These are phyloP conservation scores for Yamadazyma atmosphaerica DNA, from an alignment of 1,139 yeast genomes.

Conservation along the genomic window DNA sequence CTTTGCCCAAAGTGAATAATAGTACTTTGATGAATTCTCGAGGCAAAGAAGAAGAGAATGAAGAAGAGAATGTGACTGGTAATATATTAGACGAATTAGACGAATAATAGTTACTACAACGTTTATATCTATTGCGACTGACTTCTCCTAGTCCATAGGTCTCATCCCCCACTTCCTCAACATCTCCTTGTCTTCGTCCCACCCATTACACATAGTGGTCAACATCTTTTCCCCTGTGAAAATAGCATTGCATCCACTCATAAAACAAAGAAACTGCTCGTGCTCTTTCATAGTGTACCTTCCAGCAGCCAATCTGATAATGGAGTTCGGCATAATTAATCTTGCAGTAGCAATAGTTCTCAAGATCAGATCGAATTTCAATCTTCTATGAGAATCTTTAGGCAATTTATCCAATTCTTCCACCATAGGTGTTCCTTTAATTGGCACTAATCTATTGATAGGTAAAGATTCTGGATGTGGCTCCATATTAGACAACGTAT, in stretches of 20 bases:
- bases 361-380: constrained; percentile 61
- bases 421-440: constrained; percentile 76
- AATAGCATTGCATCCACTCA: constrained; percentile 79
- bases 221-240: constrained; percentile 82
- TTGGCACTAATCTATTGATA: constrained; percentile 76
- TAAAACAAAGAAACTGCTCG: constrained; percentile 73
- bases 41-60: constrained; percentile 7
- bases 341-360: constrained; percentile 78
- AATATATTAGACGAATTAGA: neutral
- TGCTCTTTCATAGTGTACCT: constrained; percentile 78
- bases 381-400: constrained; percentile 36
- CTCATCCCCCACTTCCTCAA: constrained; percentile 67
- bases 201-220: constrained; percentile 81
- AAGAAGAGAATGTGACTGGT: constrained; percentile 9
- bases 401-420: constrained; percentile 48
- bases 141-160: no score
- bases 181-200: constrained; percentile 80
- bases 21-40: constrained; percentile 10
- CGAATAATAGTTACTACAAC: no score
- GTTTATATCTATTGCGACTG: no score
- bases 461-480: constrained; percentile 80
- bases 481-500: constrained; percentile 66
- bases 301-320: constrained; percentile 78
- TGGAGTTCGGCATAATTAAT: constrained; percentile 68
- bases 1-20: constrained; percentile 27